Evolutionary conservation across 208 protist genomes (phyloP).

Genomic region (Tritrichomonas musculus): DNA sequence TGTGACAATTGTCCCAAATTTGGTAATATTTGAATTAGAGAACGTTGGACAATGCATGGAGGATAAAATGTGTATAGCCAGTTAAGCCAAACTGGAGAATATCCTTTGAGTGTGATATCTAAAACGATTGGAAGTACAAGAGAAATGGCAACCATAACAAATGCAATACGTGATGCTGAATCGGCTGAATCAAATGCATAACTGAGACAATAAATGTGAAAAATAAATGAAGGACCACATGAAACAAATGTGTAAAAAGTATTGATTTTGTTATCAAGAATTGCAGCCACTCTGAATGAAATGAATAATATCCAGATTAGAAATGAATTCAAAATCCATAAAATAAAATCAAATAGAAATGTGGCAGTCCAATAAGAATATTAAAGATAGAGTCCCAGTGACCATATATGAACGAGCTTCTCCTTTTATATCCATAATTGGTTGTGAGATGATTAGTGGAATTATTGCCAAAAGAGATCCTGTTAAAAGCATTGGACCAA

Average conservation of each 20-base stretch:
- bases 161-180: not conserved
- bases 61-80: not conserved
- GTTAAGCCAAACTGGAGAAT: not conserved
- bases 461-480: not conserved
- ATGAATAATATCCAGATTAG: not conserved
- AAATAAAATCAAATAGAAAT: not conserved
- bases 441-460: not conserved
- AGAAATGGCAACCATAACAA: not conserved
- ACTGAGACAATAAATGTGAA: not conserved
- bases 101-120: not conserved
- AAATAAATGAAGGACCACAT: not conserved
- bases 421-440: not conserved
- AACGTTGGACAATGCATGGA: not conserved
- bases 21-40: not conserved
- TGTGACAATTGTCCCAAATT: not conserved
- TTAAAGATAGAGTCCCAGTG: not conserved
- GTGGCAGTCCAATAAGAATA: not conserved
- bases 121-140: not conserved
- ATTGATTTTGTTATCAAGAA: not conserved
- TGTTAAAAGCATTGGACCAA: not conserved
- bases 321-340: not conserved
- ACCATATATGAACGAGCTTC: slow-evolving; percentile 4
- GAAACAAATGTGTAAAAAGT: not conserved
- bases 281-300: not conserved
- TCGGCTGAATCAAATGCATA: not conserved